phyloP scores from a whole-genome alignment of 371 early-diverging fungal genomes.

The Rhizopus arrhizus region DNA sequence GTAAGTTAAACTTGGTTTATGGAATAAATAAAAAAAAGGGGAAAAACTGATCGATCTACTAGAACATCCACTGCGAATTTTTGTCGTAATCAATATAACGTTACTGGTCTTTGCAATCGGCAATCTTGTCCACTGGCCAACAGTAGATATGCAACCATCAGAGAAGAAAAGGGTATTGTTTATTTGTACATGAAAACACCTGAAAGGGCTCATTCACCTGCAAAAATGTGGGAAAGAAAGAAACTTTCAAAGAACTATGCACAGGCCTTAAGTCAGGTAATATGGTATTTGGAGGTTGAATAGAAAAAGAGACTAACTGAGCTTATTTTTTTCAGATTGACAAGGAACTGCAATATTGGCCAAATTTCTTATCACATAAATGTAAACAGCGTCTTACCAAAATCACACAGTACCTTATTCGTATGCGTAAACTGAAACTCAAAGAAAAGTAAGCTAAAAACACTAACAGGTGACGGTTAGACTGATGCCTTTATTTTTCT shows the following conservation, averaged over 20 bases:
- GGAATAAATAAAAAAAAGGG: background rate
- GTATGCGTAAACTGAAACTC: conserved; percentile 89
- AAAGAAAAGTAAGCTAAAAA: conserved; percentile 67
- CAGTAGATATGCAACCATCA: conserved; percentile 97
- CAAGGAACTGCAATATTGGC: conserved; percentile 92
- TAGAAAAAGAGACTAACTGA: background rate
- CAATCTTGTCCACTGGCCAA: conserved; percentile 99
- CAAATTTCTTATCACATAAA: conserved; percentile 89
- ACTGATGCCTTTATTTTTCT: background rate
- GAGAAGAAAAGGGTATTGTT: conserved; percentile 85
- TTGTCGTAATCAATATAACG: conserved; percentile 98
- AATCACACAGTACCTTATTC: conserved; percentile 95
- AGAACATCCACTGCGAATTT: conserved; percentile 87
- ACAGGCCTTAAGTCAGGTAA: conserved; percentile 84
- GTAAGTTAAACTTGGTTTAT: conserved; percentile 47
- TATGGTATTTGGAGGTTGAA: background rate
- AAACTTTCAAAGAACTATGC: conserved; percentile 93
- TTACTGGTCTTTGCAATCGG: conserved; percentile 97
- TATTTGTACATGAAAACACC: conserved; percentile 97
- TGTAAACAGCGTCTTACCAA: conserved; percentile 99
- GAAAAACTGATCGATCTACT: background rate
- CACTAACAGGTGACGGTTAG: background rate
- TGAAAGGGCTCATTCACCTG: conserved; percentile 96
- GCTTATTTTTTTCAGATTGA: conserved; percentile 74
- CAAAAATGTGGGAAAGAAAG: conserved; percentile 95